phyloP scores from a whole-genome alignment of 768 basidiomycete genomes.

The Kwoniella heveanensis region DNA sequence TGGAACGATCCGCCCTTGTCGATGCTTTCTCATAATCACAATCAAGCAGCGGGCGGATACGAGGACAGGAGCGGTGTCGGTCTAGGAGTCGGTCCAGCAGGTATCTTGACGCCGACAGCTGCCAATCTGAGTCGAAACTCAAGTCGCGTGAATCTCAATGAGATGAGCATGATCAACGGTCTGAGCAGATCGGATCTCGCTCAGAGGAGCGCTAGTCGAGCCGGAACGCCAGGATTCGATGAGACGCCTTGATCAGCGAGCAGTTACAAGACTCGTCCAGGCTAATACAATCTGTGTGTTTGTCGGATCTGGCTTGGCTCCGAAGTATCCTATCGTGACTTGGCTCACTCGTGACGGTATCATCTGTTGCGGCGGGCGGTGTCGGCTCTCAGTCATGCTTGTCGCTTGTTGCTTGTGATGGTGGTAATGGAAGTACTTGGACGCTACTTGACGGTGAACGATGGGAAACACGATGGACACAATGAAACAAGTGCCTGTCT shows the following conservation, averaged over 20 bases:
- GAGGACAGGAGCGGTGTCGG: background rate
- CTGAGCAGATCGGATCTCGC: slow-evolving; percentile 31
- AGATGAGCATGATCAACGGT: slow-evolving; percentile 21
- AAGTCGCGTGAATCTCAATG: slow-evolving; percentile 50
- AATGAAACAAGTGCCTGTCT: too few relatives aligned
- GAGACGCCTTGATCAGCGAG: slow-evolving; percentile 6
- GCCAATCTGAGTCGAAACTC: slow-evolving; percentile 34
- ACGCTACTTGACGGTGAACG: too few relatives aligned
- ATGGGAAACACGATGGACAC: too few relatives aligned
- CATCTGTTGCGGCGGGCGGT: too few relatives aligned
- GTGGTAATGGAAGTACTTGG: too few relatives aligned
- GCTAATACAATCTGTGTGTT: too few relatives aligned
- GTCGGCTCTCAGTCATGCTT: too few relatives aligned
- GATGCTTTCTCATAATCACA: slow-evolving; percentile 12
- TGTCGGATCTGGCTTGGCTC: too few relatives aligned
- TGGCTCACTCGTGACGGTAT: too few relatives aligned
- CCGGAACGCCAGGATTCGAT: slow-evolving; percentile 28
- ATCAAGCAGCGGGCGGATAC: background rate
- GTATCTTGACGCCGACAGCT: slow-evolving; percentile 19
- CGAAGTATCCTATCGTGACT: too few relatives aligned
- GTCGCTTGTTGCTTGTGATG: too few relatives aligned
- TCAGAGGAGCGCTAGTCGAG: slow-evolving; percentile 33
- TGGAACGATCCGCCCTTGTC: slow-evolving; percentile 53
- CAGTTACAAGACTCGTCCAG: too few relatives aligned
- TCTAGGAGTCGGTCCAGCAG: background rate